Evolutionary conservation across 331 rosid species (phyloP), one percentile per base, ranked within the genome.

Genomic region (Stylosanthes scabra): DNA sequence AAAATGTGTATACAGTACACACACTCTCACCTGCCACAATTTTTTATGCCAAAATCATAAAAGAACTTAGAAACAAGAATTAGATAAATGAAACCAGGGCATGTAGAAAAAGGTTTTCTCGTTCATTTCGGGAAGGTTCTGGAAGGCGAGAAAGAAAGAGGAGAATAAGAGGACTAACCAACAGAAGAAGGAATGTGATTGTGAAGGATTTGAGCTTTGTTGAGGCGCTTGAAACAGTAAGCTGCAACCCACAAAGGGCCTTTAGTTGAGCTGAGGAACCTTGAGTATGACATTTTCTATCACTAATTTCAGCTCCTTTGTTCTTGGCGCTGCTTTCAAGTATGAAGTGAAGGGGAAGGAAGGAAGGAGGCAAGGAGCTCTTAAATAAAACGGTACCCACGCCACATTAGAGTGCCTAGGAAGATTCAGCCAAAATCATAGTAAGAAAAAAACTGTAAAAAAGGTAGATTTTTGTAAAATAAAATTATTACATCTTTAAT

Each of bases 231-330:
- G 82, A 85, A 84, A 41, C 71, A 86, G 61, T 74, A 91, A 56
- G 95, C 96, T 2, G 99, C 97, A 44, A 89, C 77, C 92, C 97
- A 83, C 61, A 94, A 69, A 78, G 93, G 83, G 28, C 85, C 85
- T 71, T 72, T 77, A 13, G 82, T 81, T 29, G 83, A 80, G 25
- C 74, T 66, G 25, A 83, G 62, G 28, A 75, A 52, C 82, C 82
- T 84, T 11, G 96, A 78, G 72, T 63, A 62, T 69, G 82, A 74
- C 93, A 87, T 89, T 58, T 76, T 3, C 25, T 14, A 3, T 45
- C 9, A 8, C 80, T 61, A 8, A 10, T 40, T 50, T 40, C 40
- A 11, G 4, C 62, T 47, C 9, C 16, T 10, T 20, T 20, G 25
- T 20, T 20, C 25, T 20, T 20, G 25, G 25, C 25, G 25, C 25